Conservation (phyloP, 2,329 filamentous ascomycete species). For the Proliferodiscus dingleyae region DNA sequence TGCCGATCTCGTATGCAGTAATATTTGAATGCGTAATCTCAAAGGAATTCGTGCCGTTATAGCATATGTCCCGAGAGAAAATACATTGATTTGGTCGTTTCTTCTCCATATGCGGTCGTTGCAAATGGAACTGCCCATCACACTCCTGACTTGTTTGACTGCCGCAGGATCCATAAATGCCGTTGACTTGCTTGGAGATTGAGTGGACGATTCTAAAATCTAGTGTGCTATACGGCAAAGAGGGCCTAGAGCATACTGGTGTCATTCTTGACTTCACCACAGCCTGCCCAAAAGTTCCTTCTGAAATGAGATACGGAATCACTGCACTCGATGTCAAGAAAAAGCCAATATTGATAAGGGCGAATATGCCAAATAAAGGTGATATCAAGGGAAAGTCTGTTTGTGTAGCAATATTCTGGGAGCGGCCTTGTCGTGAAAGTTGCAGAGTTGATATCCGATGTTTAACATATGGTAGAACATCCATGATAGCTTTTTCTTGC, state of each 20-base stretch:
- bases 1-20: neutral
- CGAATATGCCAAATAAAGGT: neutral
- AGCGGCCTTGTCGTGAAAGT: no score
- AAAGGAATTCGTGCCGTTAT: neutral
- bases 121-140: neutral
- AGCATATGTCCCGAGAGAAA: neutral
- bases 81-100: neutral
- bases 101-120: neutral
- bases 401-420: no score
- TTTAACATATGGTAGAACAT: neutral
- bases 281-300: neutral
- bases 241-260: neutral
- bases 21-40: conserved; percentile 1
- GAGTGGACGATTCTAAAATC: no score
- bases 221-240: neutral
- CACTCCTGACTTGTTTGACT: neutral
- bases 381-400: neutral
- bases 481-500: conserved; percentile 1
- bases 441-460: no score
- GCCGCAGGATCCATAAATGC: neutral
- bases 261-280: neutral
- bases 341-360: neutral
- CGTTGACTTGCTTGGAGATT: no score
- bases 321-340: neutral
- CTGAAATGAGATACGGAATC: neutral